phyloP scores from a whole-genome alignment of 306 rosid genomes.

The Pyrus pyrifolia region DNA sequence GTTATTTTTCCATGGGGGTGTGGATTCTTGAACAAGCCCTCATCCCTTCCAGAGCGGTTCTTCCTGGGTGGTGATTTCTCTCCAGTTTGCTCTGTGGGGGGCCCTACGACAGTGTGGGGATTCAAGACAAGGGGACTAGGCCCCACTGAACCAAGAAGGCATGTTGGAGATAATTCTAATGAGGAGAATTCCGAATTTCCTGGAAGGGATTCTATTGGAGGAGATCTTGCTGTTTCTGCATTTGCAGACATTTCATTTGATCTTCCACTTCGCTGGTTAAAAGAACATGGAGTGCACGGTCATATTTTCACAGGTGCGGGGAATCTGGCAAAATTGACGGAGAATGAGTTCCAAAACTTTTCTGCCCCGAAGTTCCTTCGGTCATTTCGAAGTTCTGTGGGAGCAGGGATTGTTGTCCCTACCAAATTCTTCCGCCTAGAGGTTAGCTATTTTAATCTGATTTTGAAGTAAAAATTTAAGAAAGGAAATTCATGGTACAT shows the following conservation, averaged over 20 bases:
- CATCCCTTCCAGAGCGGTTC: constrained; percentile 88
- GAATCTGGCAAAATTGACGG: constrained; percentile 71
- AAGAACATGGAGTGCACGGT: constrained; percentile 85
- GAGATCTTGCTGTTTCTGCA: constrained; percentile 93
- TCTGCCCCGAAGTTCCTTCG: constrained; percentile 56
- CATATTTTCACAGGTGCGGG: constrained; percentile 94
- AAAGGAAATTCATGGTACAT: background rate
- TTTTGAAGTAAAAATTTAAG: background rate
- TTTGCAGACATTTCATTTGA: constrained; percentile 93
- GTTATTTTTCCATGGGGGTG: constrained; percentile 81
- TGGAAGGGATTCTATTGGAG: constrained; percentile 72
- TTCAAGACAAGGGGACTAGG: constrained; percentile 87
- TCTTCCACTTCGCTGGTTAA: constrained; percentile 76
- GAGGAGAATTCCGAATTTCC: constrained; percentile 42
- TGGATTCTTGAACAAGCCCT: constrained; percentile 70
- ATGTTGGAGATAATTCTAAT: constrained; percentile 32
- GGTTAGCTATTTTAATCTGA: constrained; percentile 47
- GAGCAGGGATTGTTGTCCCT: constrained; percentile 87
- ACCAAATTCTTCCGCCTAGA: constrained; percentile 82
- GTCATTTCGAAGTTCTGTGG: constrained; percentile 76
- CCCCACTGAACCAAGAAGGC: constrained; percentile 74
- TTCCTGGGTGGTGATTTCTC: constrained; percentile 96
- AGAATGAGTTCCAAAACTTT: constrained; percentile 62
- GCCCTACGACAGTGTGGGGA: constrained; percentile 84
- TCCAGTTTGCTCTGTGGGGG: constrained; percentile 80